phyloP scores from a whole-genome alignment of 2,329 filamentous ascomycete species.

The Colletotrichum truncatum region DNA sequence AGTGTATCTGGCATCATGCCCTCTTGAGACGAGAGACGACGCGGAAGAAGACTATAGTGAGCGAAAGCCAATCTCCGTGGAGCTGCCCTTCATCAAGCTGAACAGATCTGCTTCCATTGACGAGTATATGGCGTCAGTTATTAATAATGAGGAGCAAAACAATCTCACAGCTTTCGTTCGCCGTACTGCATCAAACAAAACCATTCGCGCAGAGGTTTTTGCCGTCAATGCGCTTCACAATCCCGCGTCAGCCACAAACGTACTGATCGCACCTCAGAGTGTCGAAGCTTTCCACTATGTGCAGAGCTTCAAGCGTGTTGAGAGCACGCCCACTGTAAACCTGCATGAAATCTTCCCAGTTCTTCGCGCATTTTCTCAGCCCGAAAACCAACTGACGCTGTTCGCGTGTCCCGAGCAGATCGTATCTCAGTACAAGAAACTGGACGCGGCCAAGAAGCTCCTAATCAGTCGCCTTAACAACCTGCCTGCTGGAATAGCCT shows the following conservation, averaged over 20 bases:
- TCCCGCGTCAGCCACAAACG: background rate
- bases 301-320: background rate
- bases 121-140: too few relatives aligned
- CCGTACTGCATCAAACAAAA: background rate
- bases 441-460: background rate
- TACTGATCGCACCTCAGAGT: background rate
- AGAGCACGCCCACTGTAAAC: background rate
- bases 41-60: background rate
- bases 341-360: background rate
- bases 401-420: background rate
- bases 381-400: background rate
- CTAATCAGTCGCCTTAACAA: background rate
- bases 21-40: background rate
- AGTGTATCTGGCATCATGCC: background rate
- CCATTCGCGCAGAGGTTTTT: background rate
- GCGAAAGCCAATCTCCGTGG: background rate
- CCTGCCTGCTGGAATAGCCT: background rate
- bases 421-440: background rate
- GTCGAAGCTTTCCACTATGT: background rate
- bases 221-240: background rate
- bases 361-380: background rate
- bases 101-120: background rate
- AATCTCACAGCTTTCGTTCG: background rate
- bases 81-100: background rate
- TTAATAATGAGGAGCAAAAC: too few relatives aligned